Percentiles rank a stretch among this genome's conserved stretches.
Conservation (phyloP, 75 land plant genomes). For the Chamaecyparis obtusa region DNA sequence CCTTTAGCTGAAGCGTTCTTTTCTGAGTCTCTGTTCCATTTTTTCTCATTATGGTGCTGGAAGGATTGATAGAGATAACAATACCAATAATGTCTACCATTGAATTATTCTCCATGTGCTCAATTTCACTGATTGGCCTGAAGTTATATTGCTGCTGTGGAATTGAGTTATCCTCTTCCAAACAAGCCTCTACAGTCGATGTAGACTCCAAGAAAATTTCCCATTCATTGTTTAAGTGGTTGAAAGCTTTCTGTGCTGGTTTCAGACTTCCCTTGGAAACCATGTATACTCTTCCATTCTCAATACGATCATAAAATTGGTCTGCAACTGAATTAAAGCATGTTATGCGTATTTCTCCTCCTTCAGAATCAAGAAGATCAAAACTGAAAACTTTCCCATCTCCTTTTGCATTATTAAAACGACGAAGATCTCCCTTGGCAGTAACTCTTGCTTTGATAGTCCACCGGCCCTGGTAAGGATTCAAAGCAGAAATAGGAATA, state of each 20-base stretch:
- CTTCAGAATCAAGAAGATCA: slow-evolving; percentile 93
- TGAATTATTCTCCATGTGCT: slow-evolving; percentile 66
- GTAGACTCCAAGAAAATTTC: slow-evolving; percentile 81
- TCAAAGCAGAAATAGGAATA: slow-evolving; percentile 86
- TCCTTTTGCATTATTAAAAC: slow-evolving; percentile 91
- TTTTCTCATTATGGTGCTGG: slow-evolving; percentile 76
- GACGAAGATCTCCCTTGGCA: slow-evolving; percentile 79
- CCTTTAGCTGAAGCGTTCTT: slow-evolving; percentile 77
- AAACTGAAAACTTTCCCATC: slow-evolving; percentile 96
- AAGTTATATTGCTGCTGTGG: slow-evolving; percentile 85
- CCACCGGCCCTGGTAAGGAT: slow-evolving; percentile 97
- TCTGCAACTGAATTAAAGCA: slow-evolving; percentile 93
- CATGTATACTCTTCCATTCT: slow-evolving; percentile 81
- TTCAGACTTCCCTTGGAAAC: slow-evolving; percentile 89
- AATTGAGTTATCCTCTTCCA: slow-evolving; percentile 78
- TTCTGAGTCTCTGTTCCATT: slow-evolving; percentile 95
- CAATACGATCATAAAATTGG: slow-evolving; percentile 68
- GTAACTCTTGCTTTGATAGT: slow-evolving; percentile 95
- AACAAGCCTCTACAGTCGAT: slow-evolving; percentile 74
- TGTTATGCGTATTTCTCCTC: slow-evolving; percentile 89
- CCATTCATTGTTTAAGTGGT: slow-evolving; percentile 96
- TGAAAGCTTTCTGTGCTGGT: slow-evolving; percentile 91
- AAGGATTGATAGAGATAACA: slow-evolving; percentile 64
- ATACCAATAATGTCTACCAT: slow-evolving; percentile 83
- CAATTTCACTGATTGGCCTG: slow-evolving; percentile 80